Conservation (phyloP, 2,329 filamentous ascomycete species). For the Akanthomyces lecanii region DNA sequence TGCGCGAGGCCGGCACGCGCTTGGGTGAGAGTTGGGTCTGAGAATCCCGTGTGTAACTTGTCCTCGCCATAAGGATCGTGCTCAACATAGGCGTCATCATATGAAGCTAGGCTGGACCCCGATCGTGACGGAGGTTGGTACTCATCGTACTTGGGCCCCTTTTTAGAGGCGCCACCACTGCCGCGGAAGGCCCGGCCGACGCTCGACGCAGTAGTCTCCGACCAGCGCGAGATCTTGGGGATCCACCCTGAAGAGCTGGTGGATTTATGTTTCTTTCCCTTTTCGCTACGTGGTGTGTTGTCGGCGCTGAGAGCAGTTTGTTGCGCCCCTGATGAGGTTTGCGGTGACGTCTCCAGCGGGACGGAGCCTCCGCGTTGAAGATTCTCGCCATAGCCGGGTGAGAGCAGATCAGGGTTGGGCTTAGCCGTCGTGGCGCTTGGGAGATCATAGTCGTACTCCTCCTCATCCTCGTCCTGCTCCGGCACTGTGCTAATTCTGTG, state of each 20-base stretch:
- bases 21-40: slow-evolving; percentile 44
- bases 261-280: slow-evolving; percentile 84
- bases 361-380: slow-evolving; percentile 47
- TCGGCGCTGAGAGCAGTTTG: slow-evolving; percentile 59
- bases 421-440: slow-evolving; percentile 34
- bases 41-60: slow-evolving; percentile 54
- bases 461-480: slow-evolving; percentile 79
- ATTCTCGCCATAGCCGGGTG: slow-evolving; percentile 49
- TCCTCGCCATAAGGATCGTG: slow-evolving; percentile 57
- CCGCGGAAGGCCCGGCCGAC: slow-evolving; percentile 72
- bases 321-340: slow-evolving; percentile 39
- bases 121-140: slow-evolving; percentile 64
- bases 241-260: slow-evolving; percentile 73
- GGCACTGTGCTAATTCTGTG: slow-evolving; percentile 87
- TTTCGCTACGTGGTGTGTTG: slow-evolving; percentile 70
- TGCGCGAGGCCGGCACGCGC: slow-evolving; percentile 13
- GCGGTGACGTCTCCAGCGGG: slow-evolving; percentile 56
- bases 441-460: slow-evolving; percentile 60
- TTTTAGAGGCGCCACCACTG: slow-evolving; percentile 53
- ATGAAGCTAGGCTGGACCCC: slow-evolving; percentile 67
- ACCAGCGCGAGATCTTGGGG: slow-evolving; percentile 95
- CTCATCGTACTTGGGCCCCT: slow-evolving; percentile 57
- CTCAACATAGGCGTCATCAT: slow-evolving; percentile 55
- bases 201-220: slow-evolving; percentile 89
- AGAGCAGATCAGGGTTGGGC: slow-evolving; percentile 51